Conservation (phyloP, 441 rosid species). For the Sinapis alba region DNA sequence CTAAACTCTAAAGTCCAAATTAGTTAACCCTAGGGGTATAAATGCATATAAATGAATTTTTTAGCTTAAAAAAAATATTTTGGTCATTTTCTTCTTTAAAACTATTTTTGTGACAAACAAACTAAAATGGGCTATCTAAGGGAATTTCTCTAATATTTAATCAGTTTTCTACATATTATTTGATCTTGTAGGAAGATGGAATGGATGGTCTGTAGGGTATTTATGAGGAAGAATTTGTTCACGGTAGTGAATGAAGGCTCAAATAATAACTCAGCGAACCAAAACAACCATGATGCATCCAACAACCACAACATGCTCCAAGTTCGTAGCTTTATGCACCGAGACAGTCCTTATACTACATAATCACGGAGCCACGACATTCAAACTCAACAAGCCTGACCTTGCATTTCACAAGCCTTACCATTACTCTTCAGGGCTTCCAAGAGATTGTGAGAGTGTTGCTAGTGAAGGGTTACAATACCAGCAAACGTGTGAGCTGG, state of each 20-base stretch:
- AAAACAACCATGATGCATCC: slow-evolving; percentile 48
- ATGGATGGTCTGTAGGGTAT: slow-evolving; percentile 94
- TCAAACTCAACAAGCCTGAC: slow-evolving; percentile 56
- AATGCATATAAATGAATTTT: no score
- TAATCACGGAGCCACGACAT: slow-evolving; percentile 44
- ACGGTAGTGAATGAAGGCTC: slow-evolving; percentile 50
- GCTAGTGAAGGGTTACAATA: slow-evolving; percentile 69
- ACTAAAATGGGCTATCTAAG: no score
- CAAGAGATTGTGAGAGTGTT: slow-evolving; percentile 61
- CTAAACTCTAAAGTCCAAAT: no score
- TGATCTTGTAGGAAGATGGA: slow-evolving; percentile 76
- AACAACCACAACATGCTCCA: slow-evolving; percentile 39
- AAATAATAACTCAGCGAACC: slow-evolving; percentile 45
- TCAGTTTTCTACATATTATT: neutral
- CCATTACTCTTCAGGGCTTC: slow-evolving; percentile 56
- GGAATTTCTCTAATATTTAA: neutral
- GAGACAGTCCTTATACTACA: slow-evolving; percentile 53
- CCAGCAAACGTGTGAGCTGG: slow-evolving; percentile 51
- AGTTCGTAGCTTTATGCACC: slow-evolving; percentile 51
- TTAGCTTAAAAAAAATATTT: no score
- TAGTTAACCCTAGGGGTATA: no score
- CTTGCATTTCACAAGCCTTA: slow-evolving; percentile 62
- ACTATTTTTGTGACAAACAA: no score
- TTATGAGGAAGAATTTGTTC: slow-evolving; percentile 86
- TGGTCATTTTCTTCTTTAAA: no score